phyloP scores from a whole-genome alignment of 2,329 filamentous ascomycete species.

The Apiospora marii region DNA sequence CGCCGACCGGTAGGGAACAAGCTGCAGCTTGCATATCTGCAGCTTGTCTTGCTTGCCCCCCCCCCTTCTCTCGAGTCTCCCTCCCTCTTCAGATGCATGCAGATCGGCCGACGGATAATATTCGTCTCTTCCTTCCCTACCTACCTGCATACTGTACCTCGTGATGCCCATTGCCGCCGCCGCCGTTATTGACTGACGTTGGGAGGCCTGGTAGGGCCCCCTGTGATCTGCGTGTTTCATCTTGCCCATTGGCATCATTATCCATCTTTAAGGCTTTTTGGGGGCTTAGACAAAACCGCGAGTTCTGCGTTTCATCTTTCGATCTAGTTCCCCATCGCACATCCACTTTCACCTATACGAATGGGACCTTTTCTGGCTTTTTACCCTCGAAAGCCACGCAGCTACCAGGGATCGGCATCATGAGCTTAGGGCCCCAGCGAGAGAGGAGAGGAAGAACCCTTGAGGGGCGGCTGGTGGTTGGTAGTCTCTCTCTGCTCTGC shows the following conservation, averaged over 20 bases:
- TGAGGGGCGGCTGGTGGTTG: neutral
- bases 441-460: neutral
- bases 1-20: neutral
- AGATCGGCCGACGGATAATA: slow-evolving; percentile 11
- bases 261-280: slow-evolving; percentile 21
- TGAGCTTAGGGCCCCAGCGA: neutral
- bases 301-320: slow-evolving; percentile 20
- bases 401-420: slow-evolving; percentile 9
- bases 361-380: neutral
- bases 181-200: slow-evolving; percentile 13
- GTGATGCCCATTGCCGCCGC: slow-evolving; percentile 7
- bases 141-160: neutral
- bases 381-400: slow-evolving; percentile 10
- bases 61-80: neutral
- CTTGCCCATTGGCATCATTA: slow-evolving; percentile 19
- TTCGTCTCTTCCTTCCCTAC: slow-evolving; percentile 16
- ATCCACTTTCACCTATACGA: slow-evolving; percentile 6
- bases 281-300: slow-evolving; percentile 13
- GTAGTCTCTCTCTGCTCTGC: neutral
- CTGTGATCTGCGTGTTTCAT: slow-evolving; percentile 18
- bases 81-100: slow-evolving; percentile 2
- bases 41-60: neutral
- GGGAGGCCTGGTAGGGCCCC: neutral
- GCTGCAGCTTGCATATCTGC: slow-evolving; percentile 12
- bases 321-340: slow-evolving; percentile 15